Base-by-base conservation (phyloP, 805 yeast species). In the Candida nitratophila region DNA sequence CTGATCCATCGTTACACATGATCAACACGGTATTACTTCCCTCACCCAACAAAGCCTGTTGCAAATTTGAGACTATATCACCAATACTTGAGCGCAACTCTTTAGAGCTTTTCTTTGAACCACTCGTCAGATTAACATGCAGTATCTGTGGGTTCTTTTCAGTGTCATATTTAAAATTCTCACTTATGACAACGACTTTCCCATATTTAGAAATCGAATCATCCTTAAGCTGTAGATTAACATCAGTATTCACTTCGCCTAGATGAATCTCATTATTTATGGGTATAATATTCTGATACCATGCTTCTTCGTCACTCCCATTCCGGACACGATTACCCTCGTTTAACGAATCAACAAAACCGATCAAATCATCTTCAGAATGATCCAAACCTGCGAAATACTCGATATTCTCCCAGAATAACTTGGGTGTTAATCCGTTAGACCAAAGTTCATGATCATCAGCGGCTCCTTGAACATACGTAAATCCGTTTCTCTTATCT, bases 371-470 rank as follows among this genome's bases (percentile, higher is more conserved):
- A 1, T 52, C 50, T 15, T 69, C 74, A 14, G 65, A 44, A 3
- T 54, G 42, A 3, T 43, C 40, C 9, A 43, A 39, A 40, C 66
- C 61, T 4, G 39, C 24, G 19, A 57, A 53, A 8, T 41, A 40
- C 1, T 57, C 60, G 3, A 57, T 41, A 46, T 74, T 55, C 3
- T 55, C 42, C 95, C 95, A 87, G 40, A 84, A 75, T 24, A 76
- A 40, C 0, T 54, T 52, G 0, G 90, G 79, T 1, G 69, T 72
- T 27, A 87, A 59, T 0, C 70, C 65, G 4, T 73, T 67, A 0
- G 83, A 74, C 97, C 96, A 89, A 11, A 82, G 66, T 54, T 89
- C 97, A 58, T 89, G 96, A 54, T 90, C 96, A 60, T 89, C 97
- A 0, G 93, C 96, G 0, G 96, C 93, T 1, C 97, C 97, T 61